phyloP scores from a whole-genome alignment of 441 rosid species.

The Pelargonium cotyledonis region DNA sequence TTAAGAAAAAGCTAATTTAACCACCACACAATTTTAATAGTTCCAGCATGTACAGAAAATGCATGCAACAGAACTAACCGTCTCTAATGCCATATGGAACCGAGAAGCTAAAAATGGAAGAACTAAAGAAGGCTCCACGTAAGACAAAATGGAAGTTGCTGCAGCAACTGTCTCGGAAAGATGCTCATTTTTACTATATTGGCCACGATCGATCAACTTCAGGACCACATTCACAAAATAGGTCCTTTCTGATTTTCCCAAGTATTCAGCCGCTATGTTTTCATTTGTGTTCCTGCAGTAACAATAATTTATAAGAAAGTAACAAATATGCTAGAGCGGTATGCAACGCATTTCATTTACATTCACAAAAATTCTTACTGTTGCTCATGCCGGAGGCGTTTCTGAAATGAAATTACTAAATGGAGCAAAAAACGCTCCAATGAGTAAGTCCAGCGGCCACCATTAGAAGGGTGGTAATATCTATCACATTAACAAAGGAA shows the following conservation, averaged over 20 bases:
- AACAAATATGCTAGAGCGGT: constrained; percentile 24
- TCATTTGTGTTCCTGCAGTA: constrained; percentile 47
- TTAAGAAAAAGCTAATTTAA: constrained; percentile 4
- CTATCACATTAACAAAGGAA: constrained; percentile 35
- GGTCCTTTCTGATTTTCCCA: constrained; percentile 70
- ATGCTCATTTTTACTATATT: constrained; percentile 96
- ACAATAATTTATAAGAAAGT: constrained; percentile 25
- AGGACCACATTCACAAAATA: constrained; percentile 67
- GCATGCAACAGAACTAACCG: constrained; percentile 62
- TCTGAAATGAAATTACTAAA: constrained; percentile 83
- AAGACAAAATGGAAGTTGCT: constrained; percentile 88
- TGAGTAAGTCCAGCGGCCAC: constrained; percentile 99
- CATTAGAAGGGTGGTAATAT: constrained; percentile 98
- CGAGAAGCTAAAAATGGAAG: constrained; percentile 93
- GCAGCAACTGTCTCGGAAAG: constrained; percentile 99
- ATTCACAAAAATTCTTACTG: constrained; percentile 47
- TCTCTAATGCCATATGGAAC: constrained; percentile 96
- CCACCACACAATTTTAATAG: constrained; percentile 13
- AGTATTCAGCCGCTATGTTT: constrained; percentile 35
- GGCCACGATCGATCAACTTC: constrained; percentile 95
- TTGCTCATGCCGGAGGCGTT: constrained; percentile 86
- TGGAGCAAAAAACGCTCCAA: constrained; percentile 79
- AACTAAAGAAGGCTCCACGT: constrained; percentile 92
- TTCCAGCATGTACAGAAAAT: constrained; percentile 17
- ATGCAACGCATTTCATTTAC: constrained; percentile 5